Conservation (phyloP, 1,284 basidiomycete species). For the Moesziomyces sp. region DNA sequence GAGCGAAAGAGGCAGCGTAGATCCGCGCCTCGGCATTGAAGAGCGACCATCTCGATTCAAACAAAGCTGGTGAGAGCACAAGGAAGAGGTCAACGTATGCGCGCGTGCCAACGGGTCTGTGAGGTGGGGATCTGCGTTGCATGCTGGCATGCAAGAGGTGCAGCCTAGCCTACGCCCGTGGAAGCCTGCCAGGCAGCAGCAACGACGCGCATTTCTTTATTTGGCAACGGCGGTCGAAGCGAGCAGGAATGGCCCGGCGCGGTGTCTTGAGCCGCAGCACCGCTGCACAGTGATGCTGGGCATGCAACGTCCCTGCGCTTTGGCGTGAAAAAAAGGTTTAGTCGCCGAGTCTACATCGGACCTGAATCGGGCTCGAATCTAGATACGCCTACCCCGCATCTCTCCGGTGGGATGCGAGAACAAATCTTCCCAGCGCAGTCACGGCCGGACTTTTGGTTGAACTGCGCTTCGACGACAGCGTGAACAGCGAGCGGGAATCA, state of each 20-base stretch:
- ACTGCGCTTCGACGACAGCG: too few species aligned
- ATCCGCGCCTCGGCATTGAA: not conserved
- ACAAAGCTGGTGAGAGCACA: not conserved
- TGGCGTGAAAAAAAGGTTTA: not conserved
- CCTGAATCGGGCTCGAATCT: too few species aligned
- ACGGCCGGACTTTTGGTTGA: too few species aligned
- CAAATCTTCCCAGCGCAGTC: too few species aligned
- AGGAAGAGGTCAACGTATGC: not conserved
- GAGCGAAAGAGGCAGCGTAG: too few species aligned
- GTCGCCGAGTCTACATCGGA: not conserved
- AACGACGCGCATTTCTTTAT: not conserved
- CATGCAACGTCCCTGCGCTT: not conserved
- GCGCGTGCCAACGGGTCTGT: not conserved
- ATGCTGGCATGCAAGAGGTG: not conserved
- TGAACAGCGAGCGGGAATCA: too few species aligned
- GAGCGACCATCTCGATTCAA: not conserved
- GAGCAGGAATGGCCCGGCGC: not conserved
- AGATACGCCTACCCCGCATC: too few species aligned
- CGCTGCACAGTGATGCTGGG: not conserved
- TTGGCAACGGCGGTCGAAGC: not conserved
- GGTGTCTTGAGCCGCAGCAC: not conserved
- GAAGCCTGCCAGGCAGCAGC: too few species aligned
- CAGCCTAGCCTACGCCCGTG: too few species aligned
- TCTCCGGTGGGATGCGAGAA: too few species aligned
- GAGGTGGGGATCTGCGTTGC: not conserved